A percentile compares a stretch with the other conserved stretches of the same genome.
phyloP scores from a whole-genome alignment of 2,329 filamentous ascomycete genomes.

The Amauroascus niger region DNA sequence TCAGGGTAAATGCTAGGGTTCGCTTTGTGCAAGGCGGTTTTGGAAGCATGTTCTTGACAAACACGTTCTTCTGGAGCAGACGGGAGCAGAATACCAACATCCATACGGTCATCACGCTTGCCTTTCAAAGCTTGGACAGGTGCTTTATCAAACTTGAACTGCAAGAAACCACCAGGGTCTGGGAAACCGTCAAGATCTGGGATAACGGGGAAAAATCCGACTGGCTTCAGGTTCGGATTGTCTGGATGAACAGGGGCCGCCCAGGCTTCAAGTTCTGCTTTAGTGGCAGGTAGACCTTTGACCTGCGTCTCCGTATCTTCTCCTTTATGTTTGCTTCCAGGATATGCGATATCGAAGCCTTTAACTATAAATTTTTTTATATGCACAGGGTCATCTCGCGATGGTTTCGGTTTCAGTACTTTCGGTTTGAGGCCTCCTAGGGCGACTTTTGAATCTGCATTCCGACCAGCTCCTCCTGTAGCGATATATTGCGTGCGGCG shows the following conservation, averaged over 20 bases:
- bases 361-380: slow-evolving; percentile 53
- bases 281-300: slow-evolving; percentile 44
- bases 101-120: slow-evolving; percentile 50
- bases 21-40: slow-evolving; percentile 39
- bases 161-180: slow-evolving; percentile 49
- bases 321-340: slow-evolving; percentile 49
- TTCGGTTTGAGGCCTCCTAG: slow-evolving; percentile 20
- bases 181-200: slow-evolving; percentile 53
- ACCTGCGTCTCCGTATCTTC: slow-evolving; percentile 46
- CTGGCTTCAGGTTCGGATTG: slow-evolving; percentile 47
- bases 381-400: slow-evolving; percentile 49
- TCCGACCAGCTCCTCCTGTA: slow-evolving; percentile 26
- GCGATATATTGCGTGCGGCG: slow-evolving; percentile 89
- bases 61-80: slow-evolving; percentile 41
- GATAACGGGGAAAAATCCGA: slow-evolving; percentile 52
- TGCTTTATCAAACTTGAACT: slow-evolving; percentile 54
- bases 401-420: slow-evolving; percentile 29
- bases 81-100: slow-evolving; percentile 49
- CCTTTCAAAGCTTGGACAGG: slow-evolving; percentile 42
- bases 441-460: slow-evolving; percentile 26
- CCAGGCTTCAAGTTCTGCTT: slow-evolving; percentile 51
- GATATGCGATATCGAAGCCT: slow-evolving; percentile 56
- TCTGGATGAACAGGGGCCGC: slow-evolving; percentile 50
- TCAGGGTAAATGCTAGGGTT: slow-evolving; percentile 44
- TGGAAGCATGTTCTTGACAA: slow-evolving; percentile 41